Evolutionary conservation across 768 basidiomycete genomes (phyloP).

Genomic region (Amyloporia xantha): DNA sequence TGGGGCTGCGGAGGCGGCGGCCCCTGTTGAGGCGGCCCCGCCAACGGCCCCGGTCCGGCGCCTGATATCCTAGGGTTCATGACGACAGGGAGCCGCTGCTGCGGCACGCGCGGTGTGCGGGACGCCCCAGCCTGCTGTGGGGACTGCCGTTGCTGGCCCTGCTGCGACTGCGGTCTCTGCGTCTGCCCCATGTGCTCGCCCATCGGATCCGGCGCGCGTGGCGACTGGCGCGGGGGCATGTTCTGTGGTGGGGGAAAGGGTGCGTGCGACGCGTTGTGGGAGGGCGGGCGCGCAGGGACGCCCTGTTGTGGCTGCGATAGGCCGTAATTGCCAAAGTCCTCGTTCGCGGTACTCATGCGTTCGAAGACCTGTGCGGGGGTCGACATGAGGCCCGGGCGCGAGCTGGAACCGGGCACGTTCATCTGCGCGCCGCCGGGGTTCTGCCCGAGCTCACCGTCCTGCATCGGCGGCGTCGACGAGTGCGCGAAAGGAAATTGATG

Average conservation of each 20-base stretch:
- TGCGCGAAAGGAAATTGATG: constrained; percentile 29
- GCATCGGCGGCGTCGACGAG: constrained; percentile 41
- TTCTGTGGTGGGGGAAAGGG: constrained; percentile 27
- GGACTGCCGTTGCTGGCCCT: constrained; percentile 40
- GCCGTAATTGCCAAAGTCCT: constrained; percentile 5
- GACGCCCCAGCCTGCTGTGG: constrained; percentile 41
- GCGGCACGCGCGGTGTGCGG: constrained; percentile 39
- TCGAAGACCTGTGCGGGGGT: constrained; percentile 63
- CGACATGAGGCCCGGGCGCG: constrained; percentile 38
- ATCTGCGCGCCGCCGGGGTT: constrained; percentile 5
- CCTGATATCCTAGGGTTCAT: constrained; percentile 15
- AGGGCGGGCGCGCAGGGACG: constrained; percentile 17
- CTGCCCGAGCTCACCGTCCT: constrained; percentile 38
- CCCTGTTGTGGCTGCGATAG: constrained; percentile 3
- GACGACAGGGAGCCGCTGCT: constrained; percentile 28
- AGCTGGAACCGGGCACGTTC: constrained; percentile 32
- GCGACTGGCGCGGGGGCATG: constrained; percentile 34
- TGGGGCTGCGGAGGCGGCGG: constrained; percentile 9
- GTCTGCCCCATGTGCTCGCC: constrained; percentile 22
- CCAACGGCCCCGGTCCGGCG: constrained; percentile 3
- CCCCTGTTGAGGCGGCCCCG: constrained; percentile 14
- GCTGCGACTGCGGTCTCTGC: constrained; percentile 58
- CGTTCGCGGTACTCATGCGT: constrained; percentile 39
- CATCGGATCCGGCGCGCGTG: constrained; percentile 34
- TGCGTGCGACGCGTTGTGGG: constrained; percentile 29